Conservation (phyloP, 1,139 yeast species). For the Protomyces arabidopsidicola region DNA sequence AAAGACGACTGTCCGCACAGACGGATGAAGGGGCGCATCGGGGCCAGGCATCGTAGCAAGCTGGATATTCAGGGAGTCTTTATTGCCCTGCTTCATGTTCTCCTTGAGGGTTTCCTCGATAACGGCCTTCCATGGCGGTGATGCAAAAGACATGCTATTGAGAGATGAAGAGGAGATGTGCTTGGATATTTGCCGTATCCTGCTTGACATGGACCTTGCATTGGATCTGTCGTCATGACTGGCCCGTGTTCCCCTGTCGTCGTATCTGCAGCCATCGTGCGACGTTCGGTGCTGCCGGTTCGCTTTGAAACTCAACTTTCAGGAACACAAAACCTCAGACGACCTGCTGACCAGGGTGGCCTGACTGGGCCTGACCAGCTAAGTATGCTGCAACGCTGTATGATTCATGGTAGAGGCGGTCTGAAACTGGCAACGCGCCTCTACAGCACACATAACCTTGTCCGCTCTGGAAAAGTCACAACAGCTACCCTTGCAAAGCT, state of each 20-base stretch:
- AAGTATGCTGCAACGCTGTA: background rate
- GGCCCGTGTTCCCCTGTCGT: background rate
- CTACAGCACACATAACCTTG: background rate
- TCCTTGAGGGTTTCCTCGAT: constrained; percentile 11
- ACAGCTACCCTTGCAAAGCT: constrained; percentile 46
- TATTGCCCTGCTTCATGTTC: constrained; percentile 23
- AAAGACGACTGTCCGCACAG: constrained; percentile 21
- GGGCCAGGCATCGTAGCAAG: constrained; percentile 21
- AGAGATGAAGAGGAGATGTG: background rate
- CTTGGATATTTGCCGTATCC: background rate
- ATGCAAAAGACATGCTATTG: background rate
- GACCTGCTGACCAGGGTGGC: background rate
- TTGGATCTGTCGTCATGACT: background rate
- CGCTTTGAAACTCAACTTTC: background rate
- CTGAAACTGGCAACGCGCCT: background rate
- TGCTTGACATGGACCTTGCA: background rate
- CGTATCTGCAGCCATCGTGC: background rate
- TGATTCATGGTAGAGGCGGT: background rate
- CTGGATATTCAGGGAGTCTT: constrained; percentile 17
- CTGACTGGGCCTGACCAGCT: background rate
- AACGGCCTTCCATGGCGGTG: constrained; percentile 11
- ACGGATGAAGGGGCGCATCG: constrained; percentile 12
- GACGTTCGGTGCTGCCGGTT: too few species aligned
- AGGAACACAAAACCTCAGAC: background rate
- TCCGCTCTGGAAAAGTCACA: constrained; percentile 34